Evolutionary conservation across 2,329 filamentous ascomycete genomes (phyloP), one percentile per base, ranked within the genome.

Genomic region (Epichloe brachyelytri): DNA sequence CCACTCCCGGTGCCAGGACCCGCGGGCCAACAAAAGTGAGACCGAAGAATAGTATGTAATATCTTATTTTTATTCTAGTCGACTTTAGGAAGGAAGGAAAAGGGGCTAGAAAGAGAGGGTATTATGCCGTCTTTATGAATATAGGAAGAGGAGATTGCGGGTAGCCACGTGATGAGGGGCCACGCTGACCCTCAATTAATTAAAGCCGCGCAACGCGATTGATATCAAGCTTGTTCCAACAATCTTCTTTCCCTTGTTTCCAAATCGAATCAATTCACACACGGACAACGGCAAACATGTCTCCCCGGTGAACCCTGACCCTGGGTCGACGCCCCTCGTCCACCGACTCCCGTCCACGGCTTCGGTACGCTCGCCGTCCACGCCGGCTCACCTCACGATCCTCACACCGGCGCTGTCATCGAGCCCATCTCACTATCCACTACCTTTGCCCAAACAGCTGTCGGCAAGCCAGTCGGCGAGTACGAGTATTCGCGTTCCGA

Each of bases 311-410:
- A 60, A 60, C 43, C 59, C 64, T 56, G 74, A 78, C 60, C 71
- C 79, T 49, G 83, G 87, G 62, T 78, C 84, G 61, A 90, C 86
- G 52, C 86, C 86, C 83, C 85, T 48, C 77, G 83, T 56, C 80
- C 84, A 46, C 79, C 67, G 51, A 84, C 86, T 43, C 86, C 88
- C 57, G 76, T 83, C 52, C 83, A 88, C 67, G 76, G 80, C 56
- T 97, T 98, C 70, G 93, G 88, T 55, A 98, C 93, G 46, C 79
- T 94, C 55, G 93, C 93, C 52, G 93, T 98, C 19, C 93, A 98
- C 70, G 90, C 91, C 56, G 93, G 93, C 55, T 80, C 88, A 43
- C 88, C 88, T 61, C 87, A 94, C 67, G 93, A 98, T 71, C 86
- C 91, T 46, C 74, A 80, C 40, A 98, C 91, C 22, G 93, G 93